Conservation (phyloP, 208 protist species). For the Trypanosoma vivax region DNA sequence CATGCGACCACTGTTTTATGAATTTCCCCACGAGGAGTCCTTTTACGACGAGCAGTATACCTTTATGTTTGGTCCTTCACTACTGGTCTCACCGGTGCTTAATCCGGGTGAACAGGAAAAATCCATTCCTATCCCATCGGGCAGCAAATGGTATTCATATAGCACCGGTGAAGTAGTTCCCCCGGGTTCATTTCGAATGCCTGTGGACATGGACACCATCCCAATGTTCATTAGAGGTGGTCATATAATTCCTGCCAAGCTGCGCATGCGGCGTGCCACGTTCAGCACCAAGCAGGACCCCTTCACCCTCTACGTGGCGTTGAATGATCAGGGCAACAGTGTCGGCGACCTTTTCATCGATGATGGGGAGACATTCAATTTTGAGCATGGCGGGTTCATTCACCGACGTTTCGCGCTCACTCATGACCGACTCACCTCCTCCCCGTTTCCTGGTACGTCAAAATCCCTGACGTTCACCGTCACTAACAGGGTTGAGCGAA, state of each 20-base stretch:
- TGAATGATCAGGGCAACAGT: slow-evolving; percentile 60
- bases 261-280: slow-evolving; percentile 85
- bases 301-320: slow-evolving; percentile 90
- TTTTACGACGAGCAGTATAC: slow-evolving; percentile 85
- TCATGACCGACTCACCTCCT: slow-evolving; percentile 25
- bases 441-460: slow-evolving; percentile 1
- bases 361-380: slow-evolving; percentile 66
- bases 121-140: slow-evolving; percentile 74
- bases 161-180: slow-evolving; percentile 32
- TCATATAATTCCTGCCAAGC: slow-evolving; percentile 87
- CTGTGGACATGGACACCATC: slow-evolving; percentile 81
- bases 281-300: slow-evolving; percentile 81
- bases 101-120: slow-evolving; percentile 30
- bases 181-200: slow-evolving; percentile 18
- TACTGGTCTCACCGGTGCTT: slow-evolving; percentile 90
- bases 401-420: slow-evolving; percentile 52
- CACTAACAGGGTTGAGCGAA: slow-evolving; percentile 51
- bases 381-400: slow-evolving; percentile 42
- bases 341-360: slow-evolving; percentile 72
- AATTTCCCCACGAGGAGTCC: slow-evolving; percentile 87
- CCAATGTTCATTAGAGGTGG: slow-evolving; percentile 92
- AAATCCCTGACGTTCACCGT: not conserved
- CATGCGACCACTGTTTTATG: slow-evolving; percentile 93
- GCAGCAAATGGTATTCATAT: slow-evolving; percentile 71
- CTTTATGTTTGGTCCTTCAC: slow-evolving; percentile 82